A percentile compares a stretch with the other conserved stretches of the same genome.
phyloP scores from a whole-genome alignment of 2,329 filamentous ascomycete genomes.

The Xylariaceae sp. region DNA sequence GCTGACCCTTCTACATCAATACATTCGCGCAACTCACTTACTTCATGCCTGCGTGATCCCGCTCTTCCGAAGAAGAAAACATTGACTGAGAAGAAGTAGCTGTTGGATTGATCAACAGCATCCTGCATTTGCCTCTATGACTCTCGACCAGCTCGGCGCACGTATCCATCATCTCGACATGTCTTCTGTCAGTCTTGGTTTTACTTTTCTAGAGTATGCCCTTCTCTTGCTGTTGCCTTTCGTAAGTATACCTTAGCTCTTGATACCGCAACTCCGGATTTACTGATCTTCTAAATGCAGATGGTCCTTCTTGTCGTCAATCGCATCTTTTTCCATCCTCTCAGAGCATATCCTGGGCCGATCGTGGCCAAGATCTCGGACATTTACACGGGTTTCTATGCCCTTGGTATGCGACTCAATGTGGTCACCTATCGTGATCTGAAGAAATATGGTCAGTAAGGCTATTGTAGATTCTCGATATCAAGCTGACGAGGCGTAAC shows the following conservation, averaged over 20 bases:
- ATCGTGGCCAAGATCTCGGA: conserved; percentile 3
- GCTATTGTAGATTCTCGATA: background rate
- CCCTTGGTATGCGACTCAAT: conserved; percentile 3
- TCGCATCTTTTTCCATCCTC: conserved; percentile 2
- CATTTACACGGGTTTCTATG: conserved; percentile 2
- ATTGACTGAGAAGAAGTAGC: no score
- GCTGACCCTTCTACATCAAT: no score
- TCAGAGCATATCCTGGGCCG: conserved; percentile 4
- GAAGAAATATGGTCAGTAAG: conserved; percentile 5
- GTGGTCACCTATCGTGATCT: conserved; percentile 4
- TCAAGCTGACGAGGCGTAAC: background rate
- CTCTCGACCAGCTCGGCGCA: no score
- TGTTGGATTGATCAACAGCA: no score
- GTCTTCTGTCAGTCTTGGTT: no score
- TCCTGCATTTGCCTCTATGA: no score
- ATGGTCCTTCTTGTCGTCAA: background rate
- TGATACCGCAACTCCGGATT: background rate
- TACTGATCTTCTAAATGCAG: background rate
- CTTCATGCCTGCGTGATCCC: no score
- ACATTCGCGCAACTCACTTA: no score
- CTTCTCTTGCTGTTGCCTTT: no score
- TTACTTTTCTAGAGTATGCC: no score
- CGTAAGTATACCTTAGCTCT: background rate
- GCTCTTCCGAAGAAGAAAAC: no score
- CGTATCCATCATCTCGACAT: no score